Evolutionary conservation across 306 rosid genomes (phyloP), one percentile per base, ranked within the genome.

Genomic region (Quillaja saponaria): DNA sequence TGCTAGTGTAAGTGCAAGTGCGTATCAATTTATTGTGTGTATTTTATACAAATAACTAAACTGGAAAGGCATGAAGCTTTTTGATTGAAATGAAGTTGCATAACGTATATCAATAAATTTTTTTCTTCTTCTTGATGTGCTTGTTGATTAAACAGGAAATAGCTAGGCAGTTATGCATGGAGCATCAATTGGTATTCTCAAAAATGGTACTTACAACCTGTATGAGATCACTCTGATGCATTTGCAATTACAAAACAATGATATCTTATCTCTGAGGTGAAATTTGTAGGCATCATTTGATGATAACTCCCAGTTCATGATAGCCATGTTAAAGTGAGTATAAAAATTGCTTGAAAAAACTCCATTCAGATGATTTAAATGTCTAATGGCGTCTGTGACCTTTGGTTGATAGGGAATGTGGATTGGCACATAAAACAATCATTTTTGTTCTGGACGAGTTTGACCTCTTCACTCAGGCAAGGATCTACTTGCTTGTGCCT

Each of bases 391-490:
- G 34, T 14, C 15, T 78, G 13, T 69, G 15, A 35, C 49, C 62
- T 72, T 67, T 81, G 73, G 47, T 76, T 61, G 61, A 67, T 61
- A 92, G 98, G 88, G 95, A 92, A 71, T 88, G 98, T 13, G 95
- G 94, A 66, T 73, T 86, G 68, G 98, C 98, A 14, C 96, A 88
- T 79, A 92, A 92, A 80, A 84, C 94, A 44, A 73, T 88, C 71
- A 74, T 92, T 52, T 92, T 88, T 72, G 57, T 92, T 49, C 75
- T 92, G 73, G 95, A 88, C 65, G 96, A 92, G 70, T 92, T 92
- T 86, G 94, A 92, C 78, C 81, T 82, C n/a, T 92, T 92, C 81
- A 83, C 98, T 68, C 90, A 86, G 81, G 98, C 88, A 79, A 81
- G 84, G 49, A 50, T 76, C 58, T 57, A 13, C 19, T 42, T 55